These are phyloP conservation scores for Pleurotus eryngii DNA, from an alignment of 768 basidiomycete species.

Conservation along the genomic window DNA sequence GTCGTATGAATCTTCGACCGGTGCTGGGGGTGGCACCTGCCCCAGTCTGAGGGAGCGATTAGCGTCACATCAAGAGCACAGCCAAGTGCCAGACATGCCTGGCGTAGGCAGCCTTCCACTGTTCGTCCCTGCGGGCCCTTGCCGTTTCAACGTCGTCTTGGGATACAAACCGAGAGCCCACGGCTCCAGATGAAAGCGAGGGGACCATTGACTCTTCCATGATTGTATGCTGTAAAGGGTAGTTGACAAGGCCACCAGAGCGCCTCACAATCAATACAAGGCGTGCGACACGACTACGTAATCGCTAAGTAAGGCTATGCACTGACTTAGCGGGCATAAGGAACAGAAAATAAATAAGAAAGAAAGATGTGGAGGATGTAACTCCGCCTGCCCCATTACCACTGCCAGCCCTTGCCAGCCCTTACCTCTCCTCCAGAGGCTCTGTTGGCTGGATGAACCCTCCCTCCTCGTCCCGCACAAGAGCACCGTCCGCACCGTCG, in stretches of 20 bases:
- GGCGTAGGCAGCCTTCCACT: conserved; percentile 90
- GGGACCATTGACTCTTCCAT: conserved; percentile 70
- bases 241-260: background rate
- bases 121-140: conserved; percentile 69
- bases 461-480: conserved; percentile 31
- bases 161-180: conserved; percentile 83
- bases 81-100: conserved; percentile 37
- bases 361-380: background rate
- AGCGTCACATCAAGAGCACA: conserved; percentile 8
- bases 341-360: background rate
- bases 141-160: conserved; percentile 75
- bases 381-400: background rate
- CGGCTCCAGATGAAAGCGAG: conserved; percentile 65
- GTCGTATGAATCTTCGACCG: conserved; percentile 74
- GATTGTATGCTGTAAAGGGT: conserved; percentile 4
- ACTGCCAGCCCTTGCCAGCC: conserved; percentile 1
- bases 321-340: too few species aligned
- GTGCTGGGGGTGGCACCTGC: conserved; percentile 79
- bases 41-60: conserved; percentile 51
- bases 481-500: conserved; percentile 31
- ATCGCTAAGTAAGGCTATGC: too few species aligned
- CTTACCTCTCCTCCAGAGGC: background rate
- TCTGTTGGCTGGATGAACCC: conserved; percentile 14
- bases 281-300: background rate
- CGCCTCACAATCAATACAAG: background rate